A percentile compares a stretch with the other conserved stretches of the same genome.
These are phyloP conservation scores for Pichia kluyveri DNA, from an alignment of 805 yeast genomes.

Conservation along the genomic window DNA sequence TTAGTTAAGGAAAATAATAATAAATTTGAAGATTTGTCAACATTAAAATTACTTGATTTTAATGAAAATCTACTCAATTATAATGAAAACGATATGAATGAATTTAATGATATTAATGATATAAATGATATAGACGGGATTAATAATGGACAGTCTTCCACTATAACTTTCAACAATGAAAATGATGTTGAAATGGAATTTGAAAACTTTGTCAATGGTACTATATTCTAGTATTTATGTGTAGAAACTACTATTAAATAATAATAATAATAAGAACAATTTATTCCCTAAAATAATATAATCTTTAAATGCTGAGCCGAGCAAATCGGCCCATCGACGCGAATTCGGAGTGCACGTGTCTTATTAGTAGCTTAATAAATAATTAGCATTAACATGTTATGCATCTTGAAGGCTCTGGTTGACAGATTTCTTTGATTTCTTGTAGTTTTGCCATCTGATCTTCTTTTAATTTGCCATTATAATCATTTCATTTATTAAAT, in stretches of 20 bases:
- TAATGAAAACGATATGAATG: not conserved
- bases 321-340: too few species aligned
- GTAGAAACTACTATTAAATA: too few species aligned
- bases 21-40: not conserved
- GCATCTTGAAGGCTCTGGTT: too few species aligned
- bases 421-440: too few species aligned
- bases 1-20: not conserved
- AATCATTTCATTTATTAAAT: not conserved
- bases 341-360: not conserved
- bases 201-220: conserved; percentile 23
- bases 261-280: too few species aligned
- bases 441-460: too few species aligned
- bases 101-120: not conserved
- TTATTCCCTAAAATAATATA: too few species aligned
- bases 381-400: too few species aligned
- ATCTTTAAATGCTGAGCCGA: too few species aligned
- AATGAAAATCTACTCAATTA: not conserved
- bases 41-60: not conserved
- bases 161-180: not conserved
- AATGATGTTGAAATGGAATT: conserved; percentile 21
- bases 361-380: too few species aligned
- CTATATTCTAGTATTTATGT: not conserved
- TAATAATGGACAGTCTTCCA: not conserved
- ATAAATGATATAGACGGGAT: not conserved
- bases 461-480: too few species aligned